These are phyloP conservation scores for Russula vinacea DNA, from an alignment of 768 basidiomycete species.

Conservation along the genomic window DNA sequence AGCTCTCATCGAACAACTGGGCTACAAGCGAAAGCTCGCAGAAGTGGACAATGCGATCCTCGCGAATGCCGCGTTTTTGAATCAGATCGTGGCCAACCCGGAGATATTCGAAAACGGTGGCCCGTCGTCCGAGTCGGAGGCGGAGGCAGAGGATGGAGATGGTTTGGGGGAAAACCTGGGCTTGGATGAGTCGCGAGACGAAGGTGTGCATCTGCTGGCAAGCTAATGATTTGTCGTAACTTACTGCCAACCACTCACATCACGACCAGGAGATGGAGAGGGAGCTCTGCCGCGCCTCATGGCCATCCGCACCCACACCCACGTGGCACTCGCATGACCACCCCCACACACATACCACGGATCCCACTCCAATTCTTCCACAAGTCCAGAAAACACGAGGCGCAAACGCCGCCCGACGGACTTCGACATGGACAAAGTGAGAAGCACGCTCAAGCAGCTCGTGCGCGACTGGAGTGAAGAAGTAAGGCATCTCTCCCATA, in stretches of 20 bases:
- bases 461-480: constrained; percentile 91
- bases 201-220: constrained; percentile 15
- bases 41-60: constrained; percentile 78
- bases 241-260: not conserved
- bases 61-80: constrained; percentile 75
- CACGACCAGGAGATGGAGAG: constrained; percentile 5
- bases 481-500: constrained; percentile 40
- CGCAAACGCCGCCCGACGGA: constrained; percentile 53
- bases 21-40: constrained; percentile 76
- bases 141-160: constrained; percentile 33
- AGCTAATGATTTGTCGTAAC: not conserved
- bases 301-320: constrained; percentile 25
- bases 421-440: constrained; percentile 83
- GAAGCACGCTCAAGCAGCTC: constrained; percentile 89
- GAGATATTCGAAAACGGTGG: constrained; percentile 69
- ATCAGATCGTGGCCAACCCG: constrained; percentile 69
- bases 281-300: constrained; percentile 28
- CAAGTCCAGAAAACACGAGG: constrained; percentile 26
- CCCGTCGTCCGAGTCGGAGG: not conserved
- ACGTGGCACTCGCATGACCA: constrained; percentile 38
- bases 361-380: constrained; percentile 30
- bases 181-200: constrained; percentile 20
- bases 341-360: constrained; percentile 36
- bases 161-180: constrained; percentile 33
- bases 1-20: constrained; percentile 59